phyloP scores from a whole-genome alignment of 805 yeast genomes.

The Metschnikowia lochheadii region DNA sequence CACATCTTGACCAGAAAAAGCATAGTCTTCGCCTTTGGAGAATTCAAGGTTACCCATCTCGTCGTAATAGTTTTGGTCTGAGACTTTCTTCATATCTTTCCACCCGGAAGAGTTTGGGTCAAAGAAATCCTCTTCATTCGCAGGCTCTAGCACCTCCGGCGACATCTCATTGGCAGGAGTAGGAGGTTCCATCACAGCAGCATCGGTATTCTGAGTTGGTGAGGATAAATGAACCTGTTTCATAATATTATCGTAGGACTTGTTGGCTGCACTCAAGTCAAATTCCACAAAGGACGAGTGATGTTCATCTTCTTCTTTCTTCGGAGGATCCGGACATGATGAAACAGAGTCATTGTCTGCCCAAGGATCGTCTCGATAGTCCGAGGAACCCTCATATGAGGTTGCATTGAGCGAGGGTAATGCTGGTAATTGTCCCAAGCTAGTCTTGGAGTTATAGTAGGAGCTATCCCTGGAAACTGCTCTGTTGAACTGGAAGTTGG shows the following conservation, averaged over 20 bases:
- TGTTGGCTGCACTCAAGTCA: slow-evolving; percentile 19
- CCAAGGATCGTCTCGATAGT: neutral
- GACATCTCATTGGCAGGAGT: neutral
- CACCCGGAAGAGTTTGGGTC: slow-evolving; percentile 51
- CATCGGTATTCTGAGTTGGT: neutral
- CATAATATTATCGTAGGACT: slow-evolving; percentile 6
- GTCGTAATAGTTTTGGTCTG: slow-evolving; percentile 74
- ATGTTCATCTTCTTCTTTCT: neutral
- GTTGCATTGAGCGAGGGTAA: slow-evolving; percentile 11
- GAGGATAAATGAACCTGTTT: slow-evolving; percentile 8
- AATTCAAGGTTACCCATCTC: slow-evolving; percentile 67
- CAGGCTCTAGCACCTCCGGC: slow-evolving; percentile 1
- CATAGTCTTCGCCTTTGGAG: slow-evolving; percentile 20
- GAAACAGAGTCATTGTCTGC: neutral
- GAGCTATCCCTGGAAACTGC: slow-evolving; percentile 8
- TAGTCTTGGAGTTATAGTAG: slow-evolving; percentile 10
- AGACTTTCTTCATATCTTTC: slow-evolving; percentile 83
- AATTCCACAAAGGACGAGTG: slow-evolving; percentile 22
- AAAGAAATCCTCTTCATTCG: slow-evolving; percentile 31
- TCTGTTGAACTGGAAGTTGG: neutral
- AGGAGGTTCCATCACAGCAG: neutral
- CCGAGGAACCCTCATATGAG: neutral
- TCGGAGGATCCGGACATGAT: neutral
- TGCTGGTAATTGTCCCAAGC: slow-evolving; percentile 13
- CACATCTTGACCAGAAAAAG: slow-evolving; percentile 41